Conservation (phyloP, 1,284 basidiomycete genomes). For the Mixia osmundae region DNA sequence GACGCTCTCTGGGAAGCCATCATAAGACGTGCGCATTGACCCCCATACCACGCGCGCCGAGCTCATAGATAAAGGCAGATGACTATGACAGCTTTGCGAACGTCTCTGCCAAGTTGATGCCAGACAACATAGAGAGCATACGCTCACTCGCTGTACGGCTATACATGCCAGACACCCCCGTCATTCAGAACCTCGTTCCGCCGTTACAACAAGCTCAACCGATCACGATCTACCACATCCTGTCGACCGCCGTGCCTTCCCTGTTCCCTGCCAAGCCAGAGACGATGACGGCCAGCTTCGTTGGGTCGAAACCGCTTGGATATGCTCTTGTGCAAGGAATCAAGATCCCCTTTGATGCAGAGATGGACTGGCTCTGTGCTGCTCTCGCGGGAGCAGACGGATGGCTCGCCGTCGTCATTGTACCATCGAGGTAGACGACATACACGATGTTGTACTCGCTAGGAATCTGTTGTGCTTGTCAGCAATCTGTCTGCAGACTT, state of each 20-base stretch:
- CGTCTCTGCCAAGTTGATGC: slow-evolving; percentile 56
- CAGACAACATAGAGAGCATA: slow-evolving; percentile 29
- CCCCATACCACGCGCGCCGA: too few species aligned
- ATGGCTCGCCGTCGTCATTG: slow-evolving; percentile 47
- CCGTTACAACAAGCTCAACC: slow-evolving; percentile 33
- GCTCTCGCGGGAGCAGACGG: slow-evolving; percentile 80
- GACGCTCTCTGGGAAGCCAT: slow-evolving; percentile 89
- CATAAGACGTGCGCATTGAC: slow-evolving; percentile 20
- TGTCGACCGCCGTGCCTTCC: slow-evolving; percentile 23
- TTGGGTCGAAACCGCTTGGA: slow-evolving; percentile 31
- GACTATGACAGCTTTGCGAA: slow-evolving; percentile 88
- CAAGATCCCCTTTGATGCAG: slow-evolving; percentile 56
- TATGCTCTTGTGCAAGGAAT: slow-evolving; percentile 62
- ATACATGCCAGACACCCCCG: slow-evolving; percentile 68
- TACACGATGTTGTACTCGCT: too few species aligned
- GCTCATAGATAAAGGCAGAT: slow-evolving; percentile 30
- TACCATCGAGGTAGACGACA: neutral
- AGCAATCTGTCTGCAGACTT: too few species aligned
- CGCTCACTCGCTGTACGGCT: slow-evolving; percentile 41
- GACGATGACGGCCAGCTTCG: slow-evolving; percentile 6
- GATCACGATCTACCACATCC: slow-evolving; percentile 3
- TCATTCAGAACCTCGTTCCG: slow-evolving; percentile 65
- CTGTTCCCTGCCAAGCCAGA: slow-evolving; percentile 25
- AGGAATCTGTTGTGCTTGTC: too few species aligned
- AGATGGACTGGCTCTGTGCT: slow-evolving; percentile 76